These are phyloP conservation scores for Syncephalastrum sp. DNA, from an alignment of 371 early-diverging fungal genomes.

Conservation along the genomic window DNA sequence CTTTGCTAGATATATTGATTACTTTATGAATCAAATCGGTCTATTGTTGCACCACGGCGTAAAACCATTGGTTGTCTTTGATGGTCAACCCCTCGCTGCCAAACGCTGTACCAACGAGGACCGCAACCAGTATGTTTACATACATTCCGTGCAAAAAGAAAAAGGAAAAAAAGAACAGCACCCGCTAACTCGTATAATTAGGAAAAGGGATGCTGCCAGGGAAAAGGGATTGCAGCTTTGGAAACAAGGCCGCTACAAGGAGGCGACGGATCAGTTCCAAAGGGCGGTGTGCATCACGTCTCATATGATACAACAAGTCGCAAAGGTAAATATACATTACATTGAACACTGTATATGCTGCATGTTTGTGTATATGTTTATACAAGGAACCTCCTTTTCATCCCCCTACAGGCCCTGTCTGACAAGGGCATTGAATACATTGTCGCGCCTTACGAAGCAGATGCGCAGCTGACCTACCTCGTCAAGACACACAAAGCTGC, in stretches of 20 bases:
- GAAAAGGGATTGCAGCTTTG: slow-evolving; percentile 50
- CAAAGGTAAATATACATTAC: slow-evolving; percentile 50
- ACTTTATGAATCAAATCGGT: slow-evolving; percentile 70
- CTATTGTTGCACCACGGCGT: slow-evolving; percentile 73
- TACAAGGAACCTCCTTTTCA: not conserved
- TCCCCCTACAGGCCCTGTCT: slow-evolving; percentile 54
- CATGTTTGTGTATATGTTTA: slow-evolving; percentile 3
- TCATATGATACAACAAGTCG: slow-evolving; percentile 75
- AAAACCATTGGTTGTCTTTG: slow-evolving; percentile 93
- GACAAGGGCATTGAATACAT: slow-evolving; percentile 70
- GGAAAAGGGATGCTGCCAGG: slow-evolving; percentile 45
- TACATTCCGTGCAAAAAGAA: too few relatives aligned
- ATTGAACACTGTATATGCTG: not conserved
- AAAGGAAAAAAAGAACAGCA: too few relatives aligned
- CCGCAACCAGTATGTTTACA: slow-evolving; percentile 49
- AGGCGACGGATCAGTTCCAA: slow-evolving; percentile 75
- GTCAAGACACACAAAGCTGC: slow-evolving; percentile 68
- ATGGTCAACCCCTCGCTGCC: slow-evolving; percentile 90
- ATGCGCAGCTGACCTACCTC: slow-evolving; percentile 95
- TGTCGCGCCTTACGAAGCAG: slow-evolving; percentile 99
- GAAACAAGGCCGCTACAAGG: slow-evolving; percentile 47
- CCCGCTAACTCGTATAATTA: too few relatives aligned
- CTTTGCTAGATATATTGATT: slow-evolving; percentile 66
- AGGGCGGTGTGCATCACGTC: slow-evolving; percentile 72
- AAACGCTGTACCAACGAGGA: slow-evolving; percentile 80